These are phyloP conservation scores for Pseudocercospora crystallina DNA, from an alignment of 2,329 filamentous ascomycete genomes.

Conservation along the genomic window DNA sequence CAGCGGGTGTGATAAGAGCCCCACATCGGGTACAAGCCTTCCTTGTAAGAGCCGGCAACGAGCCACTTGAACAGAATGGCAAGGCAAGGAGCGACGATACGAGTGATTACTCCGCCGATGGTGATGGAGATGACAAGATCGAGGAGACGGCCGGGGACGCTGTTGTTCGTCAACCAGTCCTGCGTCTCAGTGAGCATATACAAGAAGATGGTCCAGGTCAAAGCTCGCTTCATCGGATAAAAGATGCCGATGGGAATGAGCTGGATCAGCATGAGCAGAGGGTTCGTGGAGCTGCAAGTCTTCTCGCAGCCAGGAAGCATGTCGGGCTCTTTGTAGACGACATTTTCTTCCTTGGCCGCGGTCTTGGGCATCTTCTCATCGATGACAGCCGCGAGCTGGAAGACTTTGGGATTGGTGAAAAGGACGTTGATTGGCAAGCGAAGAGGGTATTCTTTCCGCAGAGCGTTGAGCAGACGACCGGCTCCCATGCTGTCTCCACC, in stretches of 20 bases:
- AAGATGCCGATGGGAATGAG: conserved; percentile 52
- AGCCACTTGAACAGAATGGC: conserved; percentile 57
- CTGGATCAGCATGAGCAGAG: conserved; percentile 51
- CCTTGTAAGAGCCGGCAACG: conserved; percentile 53
- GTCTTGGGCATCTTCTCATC: conserved; percentile 31
- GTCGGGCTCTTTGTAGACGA: conserved; percentile 10
- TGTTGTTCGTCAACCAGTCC: conserved; percentile 41
- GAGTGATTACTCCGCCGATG: conserved; percentile 43
- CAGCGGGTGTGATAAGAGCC: conserved; percentile 58
- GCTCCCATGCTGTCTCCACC: conserved; percentile 58
- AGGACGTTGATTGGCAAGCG: conserved; percentile 53
- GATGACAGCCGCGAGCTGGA: conserved; percentile 40
- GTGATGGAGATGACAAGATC: conserved; percentile 50
- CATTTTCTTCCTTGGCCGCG: conserved; percentile 8
- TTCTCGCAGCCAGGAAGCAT: conserved; percentile 40
- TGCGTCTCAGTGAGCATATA: conserved; percentile 46
- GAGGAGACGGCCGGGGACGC: conserved; percentile 49
- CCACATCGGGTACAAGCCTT: conserved; percentile 62
- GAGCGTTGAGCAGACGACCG: conserved; percentile 52
- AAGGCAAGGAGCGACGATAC: conserved; percentile 45
- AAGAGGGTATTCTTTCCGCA: conserved; percentile 52
- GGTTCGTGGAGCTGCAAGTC: conserved; percentile 52
- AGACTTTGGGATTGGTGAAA: conserved; percentile 51
- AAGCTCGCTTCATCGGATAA: conserved; percentile 53
- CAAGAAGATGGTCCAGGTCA: conserved; percentile 56